Percentiles rank a stretch among this genome's conserved stretches.
These are phyloP conservation scores for Quercus aquifolioides DNA, from an alignment of 306 rosid species.

Conservation along the genomic window DNA sequence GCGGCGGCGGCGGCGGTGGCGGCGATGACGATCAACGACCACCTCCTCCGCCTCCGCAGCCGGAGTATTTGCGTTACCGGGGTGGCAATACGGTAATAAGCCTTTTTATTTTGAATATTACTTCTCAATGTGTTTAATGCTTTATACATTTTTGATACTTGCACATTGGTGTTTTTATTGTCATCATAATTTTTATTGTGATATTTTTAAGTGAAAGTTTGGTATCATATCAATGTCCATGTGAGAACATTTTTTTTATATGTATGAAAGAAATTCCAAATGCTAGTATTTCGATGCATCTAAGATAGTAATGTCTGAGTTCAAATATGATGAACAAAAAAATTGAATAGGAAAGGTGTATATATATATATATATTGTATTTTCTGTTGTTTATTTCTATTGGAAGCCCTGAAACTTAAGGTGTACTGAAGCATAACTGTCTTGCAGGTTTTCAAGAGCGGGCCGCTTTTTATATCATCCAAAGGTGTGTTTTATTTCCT, in stretches of 20 bases:
- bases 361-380: background rate
- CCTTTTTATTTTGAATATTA: conserved; percentile 1
- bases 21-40: too few relatives aligned
- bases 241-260: too few relatives aligned
- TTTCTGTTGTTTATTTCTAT: background rate
- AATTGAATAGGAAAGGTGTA: too few relatives aligned
- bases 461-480: conserved; percentile 91
- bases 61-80: conserved; percentile 34
- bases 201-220: background rate
- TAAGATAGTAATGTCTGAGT: background rate
- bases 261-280: background rate
- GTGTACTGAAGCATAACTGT: conserved; percentile 10
- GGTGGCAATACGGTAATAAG: conserved; percentile 60
- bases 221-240: too few relatives aligned
- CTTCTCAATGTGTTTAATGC: background rate
- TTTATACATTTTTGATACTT: background rate
- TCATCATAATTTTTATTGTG: background rate
- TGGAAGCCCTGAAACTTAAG: background rate
- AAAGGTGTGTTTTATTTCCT: conserved; percentile 59
- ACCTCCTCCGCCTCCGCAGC: conserved; percentile 42
- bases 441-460: conserved; percentile 86
- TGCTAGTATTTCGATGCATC: background rate
- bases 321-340: background rate
- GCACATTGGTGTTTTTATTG: background rate
- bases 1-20: background rate